These are phyloP conservation scores for Hanseniaspora meyeri DNA, from an alignment of 805 yeast species.

Conservation along the genomic window DNA sequence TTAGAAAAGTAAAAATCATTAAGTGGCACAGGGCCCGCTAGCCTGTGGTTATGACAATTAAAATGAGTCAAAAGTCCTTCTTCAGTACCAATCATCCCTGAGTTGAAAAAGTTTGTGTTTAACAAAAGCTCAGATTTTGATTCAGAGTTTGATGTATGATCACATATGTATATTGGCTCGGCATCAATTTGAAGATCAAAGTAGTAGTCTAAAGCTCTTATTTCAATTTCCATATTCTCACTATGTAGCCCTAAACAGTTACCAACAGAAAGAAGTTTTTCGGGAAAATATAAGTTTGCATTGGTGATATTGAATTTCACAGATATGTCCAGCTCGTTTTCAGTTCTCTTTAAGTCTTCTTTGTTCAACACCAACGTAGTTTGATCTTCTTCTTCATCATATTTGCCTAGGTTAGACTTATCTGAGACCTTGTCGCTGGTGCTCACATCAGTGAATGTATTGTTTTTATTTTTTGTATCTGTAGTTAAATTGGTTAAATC, in stretches of 20 bases:
- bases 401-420: neutral
- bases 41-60: constrained; percentile 70
- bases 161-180: constrained; percentile 40
- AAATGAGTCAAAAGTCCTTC: constrained; percentile 34
- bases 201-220: constrained; percentile 80
- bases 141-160: constrained; percentile 16
- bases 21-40: constrained; percentile 83
- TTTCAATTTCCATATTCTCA: constrained; percentile 57
- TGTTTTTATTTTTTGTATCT: neutral
- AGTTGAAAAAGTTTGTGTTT: constrained; percentile 17
- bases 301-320: constrained; percentile 57
- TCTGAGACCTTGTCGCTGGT: neutral
- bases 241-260: constrained; percentile 53
- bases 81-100: constrained; percentile 25
- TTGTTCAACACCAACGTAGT: constrained; percentile 13
- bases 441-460: neutral
- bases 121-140: constrained; percentile 16
- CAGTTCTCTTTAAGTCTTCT: constrained; percentile 32
- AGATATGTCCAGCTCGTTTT: constrained; percentile 67
- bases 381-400: neutral
- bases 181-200: constrained; percentile 80
- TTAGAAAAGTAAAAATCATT: constrained; percentile 82
- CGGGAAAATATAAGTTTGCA: constrained; percentile 66
- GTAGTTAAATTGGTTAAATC: neutral
- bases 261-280: constrained; percentile 50